These are phyloP conservation scores for Botrytis porri DNA, from an alignment of 2,329 filamentous ascomycete genomes.

Conservation along the genomic window DNA sequence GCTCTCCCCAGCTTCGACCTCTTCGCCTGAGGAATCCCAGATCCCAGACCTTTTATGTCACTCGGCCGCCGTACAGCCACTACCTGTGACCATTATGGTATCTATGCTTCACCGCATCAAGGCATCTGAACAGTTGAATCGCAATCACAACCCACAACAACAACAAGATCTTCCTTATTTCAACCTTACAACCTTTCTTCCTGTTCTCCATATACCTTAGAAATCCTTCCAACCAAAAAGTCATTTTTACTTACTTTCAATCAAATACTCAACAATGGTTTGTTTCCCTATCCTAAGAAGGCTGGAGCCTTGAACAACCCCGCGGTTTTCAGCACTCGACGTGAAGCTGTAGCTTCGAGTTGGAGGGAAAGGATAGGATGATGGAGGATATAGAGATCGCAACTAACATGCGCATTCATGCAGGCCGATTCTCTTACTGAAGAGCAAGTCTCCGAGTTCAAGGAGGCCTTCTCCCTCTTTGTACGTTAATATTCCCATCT, in stretches of 20 bases:
- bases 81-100: neutral
- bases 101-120: constrained; percentile 8
- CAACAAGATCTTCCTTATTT: neutral
- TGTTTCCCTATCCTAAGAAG: neutral
- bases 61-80: constrained; percentile 8
- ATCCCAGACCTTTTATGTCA: neutral
- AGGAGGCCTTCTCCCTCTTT: constrained; percentile 99
- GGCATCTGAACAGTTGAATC: constrained; percentile 15
- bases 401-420: constrained; percentile 25
- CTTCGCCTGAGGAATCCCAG: constrained; percentile 13
- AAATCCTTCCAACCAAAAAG: neutral
- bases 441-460: constrained; percentile 99
- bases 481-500: constrained; percentile 60
- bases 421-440: constrained; percentile 98
- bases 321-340: neutral
- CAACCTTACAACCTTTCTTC: neutral
- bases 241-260: neutral
- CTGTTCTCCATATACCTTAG: neutral
- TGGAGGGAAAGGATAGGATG: neutral
- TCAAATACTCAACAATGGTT: neutral
- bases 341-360: neutral
- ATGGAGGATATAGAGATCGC: neutral
- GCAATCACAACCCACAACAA: constrained; percentile 10
- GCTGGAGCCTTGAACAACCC: neutral
- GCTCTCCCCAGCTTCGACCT: constrained; percentile 15